Evolutionary conservation across 352 stramenopile species (phyloP).

Genomic region (Pythium phragmiticola): DNA sequence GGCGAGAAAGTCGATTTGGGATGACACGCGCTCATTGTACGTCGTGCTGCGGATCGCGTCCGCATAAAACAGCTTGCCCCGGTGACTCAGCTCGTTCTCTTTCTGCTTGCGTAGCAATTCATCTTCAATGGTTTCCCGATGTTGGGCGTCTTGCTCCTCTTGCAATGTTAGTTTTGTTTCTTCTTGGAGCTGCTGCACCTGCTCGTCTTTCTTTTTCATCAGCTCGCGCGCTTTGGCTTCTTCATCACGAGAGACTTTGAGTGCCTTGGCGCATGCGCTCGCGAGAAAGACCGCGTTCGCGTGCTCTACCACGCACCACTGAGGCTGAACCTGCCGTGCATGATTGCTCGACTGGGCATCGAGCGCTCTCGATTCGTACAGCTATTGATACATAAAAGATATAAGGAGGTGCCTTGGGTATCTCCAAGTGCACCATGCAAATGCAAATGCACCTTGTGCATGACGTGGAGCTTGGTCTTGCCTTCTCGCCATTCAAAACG

Average conservation of each 20-base stretch:
- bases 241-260: slow-evolving; percentile 36
- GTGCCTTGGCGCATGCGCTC: slow-evolving; percentile 39
- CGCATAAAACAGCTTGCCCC: slow-evolving; percentile 43
- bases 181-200: slow-evolving; percentile 41
- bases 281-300: slow-evolving; percentile 51
- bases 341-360: not conserved
- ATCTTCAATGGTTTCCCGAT: slow-evolving; percentile 41
- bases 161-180: slow-evolving; percentile 43
- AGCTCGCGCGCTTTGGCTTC: slow-evolving; percentile 38
- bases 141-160: slow-evolving; percentile 31
- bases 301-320: slow-evolving; percentile 44
- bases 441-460: slow-evolving; percentile 58
- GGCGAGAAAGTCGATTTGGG: slow-evolving; percentile 69
- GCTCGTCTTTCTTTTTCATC: slow-evolving; percentile 31
- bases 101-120: slow-evolving; percentile 33
- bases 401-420: not conserved
- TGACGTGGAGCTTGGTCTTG: slow-evolving; percentile 55
- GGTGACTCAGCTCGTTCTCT: slow-evolving; percentile 35
- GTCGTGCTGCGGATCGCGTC: slow-evolving; percentile 61
- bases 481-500: slow-evolving; percentile 72
- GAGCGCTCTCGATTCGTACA: slow-evolving; percentile 11
- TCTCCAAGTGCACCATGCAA: too few relatives aligned
- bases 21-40: slow-evolving; percentile 65
- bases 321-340: not conserved
- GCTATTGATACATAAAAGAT: not conserved